These are phyloP conservation scores for Phaeotremella fagi DNA, from an alignment of 768 basidiomycete genomes.

Conservation along the genomic window DNA sequence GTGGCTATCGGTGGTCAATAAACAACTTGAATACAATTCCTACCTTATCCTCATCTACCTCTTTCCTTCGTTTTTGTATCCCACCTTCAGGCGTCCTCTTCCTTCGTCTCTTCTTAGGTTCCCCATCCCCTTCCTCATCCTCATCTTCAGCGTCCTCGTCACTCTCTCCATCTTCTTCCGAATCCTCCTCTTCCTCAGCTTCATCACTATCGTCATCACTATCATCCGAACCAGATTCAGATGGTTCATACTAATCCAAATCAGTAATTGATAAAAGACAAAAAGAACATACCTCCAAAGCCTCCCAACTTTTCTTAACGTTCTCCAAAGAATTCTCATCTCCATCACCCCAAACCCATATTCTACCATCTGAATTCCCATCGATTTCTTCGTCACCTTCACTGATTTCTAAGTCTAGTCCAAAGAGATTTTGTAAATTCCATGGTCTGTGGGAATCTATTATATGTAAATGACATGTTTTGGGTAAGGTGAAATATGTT, in stretches of 20 bases:
- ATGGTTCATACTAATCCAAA: slow-evolving; percentile 66
- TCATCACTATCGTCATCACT: slow-evolving; percentile 53
- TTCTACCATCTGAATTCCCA: slow-evolving; percentile 53
- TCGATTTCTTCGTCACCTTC: slow-evolving; percentile 38
- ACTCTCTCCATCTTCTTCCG: slow-evolving; percentile 40
- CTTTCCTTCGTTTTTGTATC: slow-evolving; percentile 22
- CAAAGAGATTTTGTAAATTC: slow-evolving; percentile 81
- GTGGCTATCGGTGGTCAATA: slow-evolving; percentile 46
- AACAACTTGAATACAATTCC: background rate
- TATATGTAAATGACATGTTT: slow-evolving; percentile 71
- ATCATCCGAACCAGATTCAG: slow-evolving; percentile 50
- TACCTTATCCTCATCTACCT: slow-evolving; percentile 23
- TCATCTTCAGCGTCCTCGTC: slow-evolving; percentile 34
- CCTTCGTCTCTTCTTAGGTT: slow-evolving; percentile 13
- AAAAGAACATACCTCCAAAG: slow-evolving; percentile 60
- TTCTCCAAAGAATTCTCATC: slow-evolving; percentile 64
- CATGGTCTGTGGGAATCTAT: slow-evolving; percentile 91
- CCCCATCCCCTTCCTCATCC: slow-evolving; percentile 23
- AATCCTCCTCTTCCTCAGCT: slow-evolving; percentile 53
- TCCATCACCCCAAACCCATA: slow-evolving; percentile 92
- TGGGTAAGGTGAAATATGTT: slow-evolving; percentile 50
- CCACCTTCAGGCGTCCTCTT: slow-evolving; percentile 8
- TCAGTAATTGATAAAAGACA: background rate
- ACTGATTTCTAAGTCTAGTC: slow-evolving; percentile 42
- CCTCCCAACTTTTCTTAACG: slow-evolving; percentile 77